Base-by-base conservation (phyloP, 2,329 filamentous ascomycete species). In the Lachnellula subtilissima region DNA sequence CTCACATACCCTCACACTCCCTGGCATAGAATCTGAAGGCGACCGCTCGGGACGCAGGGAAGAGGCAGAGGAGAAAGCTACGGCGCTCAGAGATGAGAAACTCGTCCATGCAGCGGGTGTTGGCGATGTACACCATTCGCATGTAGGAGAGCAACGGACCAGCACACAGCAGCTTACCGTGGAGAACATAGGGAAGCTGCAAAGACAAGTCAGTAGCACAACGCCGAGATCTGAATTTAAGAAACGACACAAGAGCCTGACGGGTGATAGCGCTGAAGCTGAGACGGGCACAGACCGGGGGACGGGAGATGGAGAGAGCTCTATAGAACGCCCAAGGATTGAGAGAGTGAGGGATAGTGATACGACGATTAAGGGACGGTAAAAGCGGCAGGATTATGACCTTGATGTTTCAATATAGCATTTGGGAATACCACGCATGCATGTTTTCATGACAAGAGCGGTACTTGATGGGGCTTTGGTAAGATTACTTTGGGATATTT, bases 51-150 rank as follows among this genome's bases (percentile, higher is more conserved):
- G 75, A 54, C 68, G 75, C 48, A 71, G 78, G n/a, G 74, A 76
- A 48, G 69, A 75, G 15, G 76, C 78, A 7, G 79, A 82, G 66
- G 81, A 83, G 61, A 78, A 79, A 66, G 80, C 81, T 3, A 77
- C 76, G 25, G 69, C 72, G 49, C 67, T 83, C 4, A 72, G 80
- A 15, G 78, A 84, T 62, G 77, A 81, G 56, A 82, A 81, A 62
- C 67, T 84, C 17, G 71, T 83, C 15, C 60, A 61, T 8, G 64
- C 63, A 5, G 65, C 64, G 7, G 60, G 61, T 8, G 28, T 48
- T 11, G 55, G 56, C 0, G 75, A 76, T 4, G 72, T 72, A 3
- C 49, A 28, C 9, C 23, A 53, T 11, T 48, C 55, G 19, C 28
- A 49, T 22, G 17, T 22, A 12, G 36, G 52, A 7, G 53, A 48